Conservation (phyloP, 2,329 filamentous ascomycete species). For the Phialocephala subalpina region DNA sequence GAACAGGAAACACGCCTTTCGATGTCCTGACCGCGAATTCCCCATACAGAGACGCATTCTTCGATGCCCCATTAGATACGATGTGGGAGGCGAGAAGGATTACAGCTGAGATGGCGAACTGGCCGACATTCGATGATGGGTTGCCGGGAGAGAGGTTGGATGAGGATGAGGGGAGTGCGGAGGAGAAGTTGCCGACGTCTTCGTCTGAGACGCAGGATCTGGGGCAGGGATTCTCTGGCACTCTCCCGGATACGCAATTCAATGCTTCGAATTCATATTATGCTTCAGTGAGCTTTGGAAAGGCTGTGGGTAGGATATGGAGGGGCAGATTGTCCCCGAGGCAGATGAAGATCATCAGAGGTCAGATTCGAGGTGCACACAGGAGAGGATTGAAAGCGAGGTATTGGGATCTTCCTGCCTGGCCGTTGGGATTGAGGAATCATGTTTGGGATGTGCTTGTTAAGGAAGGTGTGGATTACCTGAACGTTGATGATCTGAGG, state of each 20-base stretch:
- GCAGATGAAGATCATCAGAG: conserved; percentile 53
- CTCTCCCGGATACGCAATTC: conserved; percentile 49
- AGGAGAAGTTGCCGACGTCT: conserved; percentile 22
- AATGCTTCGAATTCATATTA: conserved; percentile 69
- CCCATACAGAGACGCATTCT: conserved; percentile 68
- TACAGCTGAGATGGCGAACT: conserved; percentile 19
- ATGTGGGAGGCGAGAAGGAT: conserved; percentile 45
- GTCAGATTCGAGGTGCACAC: conserved; percentile 57
- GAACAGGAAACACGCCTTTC: conserved; percentile 70
- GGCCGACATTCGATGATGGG: conserved; percentile 21
- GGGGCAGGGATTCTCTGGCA: conserved; percentile 54
- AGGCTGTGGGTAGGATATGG: conserved; percentile 58
- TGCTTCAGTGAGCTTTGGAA: conserved; percentile 65
- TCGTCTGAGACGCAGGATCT: conserved; percentile 25
- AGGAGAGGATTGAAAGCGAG: conserved; percentile 60
- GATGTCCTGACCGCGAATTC: conserved; percentile 59
- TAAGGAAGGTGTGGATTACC: conserved; percentile 64
- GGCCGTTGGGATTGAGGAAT: conserved; percentile 62
- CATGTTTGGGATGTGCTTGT: conserved; percentile 63
- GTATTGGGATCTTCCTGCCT: conserved; percentile 67
- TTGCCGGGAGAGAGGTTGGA: conserved; percentile 19
- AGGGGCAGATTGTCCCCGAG: conserved; percentile 53
- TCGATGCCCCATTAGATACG: conserved; percentile 67
- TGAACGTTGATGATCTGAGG: conserved; percentile 68
- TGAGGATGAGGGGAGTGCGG: conserved; percentile 34